These are phyloP conservation scores for Lactarius evosmus DNA, from an alignment of 768 basidiomycete genomes.

Conservation along the genomic window DNA sequence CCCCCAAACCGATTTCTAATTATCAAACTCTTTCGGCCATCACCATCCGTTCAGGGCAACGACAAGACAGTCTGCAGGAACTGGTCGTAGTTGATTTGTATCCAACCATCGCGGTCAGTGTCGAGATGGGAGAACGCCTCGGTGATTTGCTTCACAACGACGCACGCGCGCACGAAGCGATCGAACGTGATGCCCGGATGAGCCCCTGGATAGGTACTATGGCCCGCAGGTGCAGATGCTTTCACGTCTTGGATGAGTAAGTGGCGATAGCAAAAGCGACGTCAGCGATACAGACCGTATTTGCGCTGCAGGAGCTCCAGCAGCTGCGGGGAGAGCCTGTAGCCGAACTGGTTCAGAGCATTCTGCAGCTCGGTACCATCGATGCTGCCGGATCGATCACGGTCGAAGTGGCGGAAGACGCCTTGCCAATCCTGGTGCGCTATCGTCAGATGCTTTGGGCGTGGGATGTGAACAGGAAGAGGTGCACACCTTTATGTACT, in stretches of 20 bases:
- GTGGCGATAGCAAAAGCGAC: background rate
- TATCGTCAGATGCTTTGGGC: background rate
- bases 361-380: slow-evolving; percentile 63
- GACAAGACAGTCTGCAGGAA: slow-evolving; percentile 68
- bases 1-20: background rate
- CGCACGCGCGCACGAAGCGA: slow-evolving; percentile 83
- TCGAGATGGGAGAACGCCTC: slow-evolving; percentile 70
- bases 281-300: slow-evolving; percentile 54
- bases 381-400: slow-evolving; percentile 79
- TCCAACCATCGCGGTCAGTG: slow-evolving; percentile 59
- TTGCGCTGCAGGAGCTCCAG: slow-evolving; percentile 69
- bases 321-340: slow-evolving; percentile 64
- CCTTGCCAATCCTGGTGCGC: slow-evolving; percentile 69
- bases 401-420: slow-evolving; percentile 79
- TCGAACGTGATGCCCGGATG: slow-evolving; percentile 75
- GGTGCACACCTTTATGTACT: slow-evolving; percentile 61
- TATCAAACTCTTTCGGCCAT: background rate
- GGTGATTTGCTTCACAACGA: slow-evolving; percentile 72
- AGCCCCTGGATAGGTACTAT: slow-evolving; percentile 31
- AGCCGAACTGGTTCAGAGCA: slow-evolving; percentile 76
- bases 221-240: slow-evolving; percentile 44
- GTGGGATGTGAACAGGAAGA: background rate
- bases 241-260: slow-evolving; percentile 36
- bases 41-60: slow-evolving; percentile 45
- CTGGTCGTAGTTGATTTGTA: slow-evolving; percentile 68